phyloP scores from a whole-genome alignment of 352 stramenopile genomes.

The Globisporangium polare region DNA sequence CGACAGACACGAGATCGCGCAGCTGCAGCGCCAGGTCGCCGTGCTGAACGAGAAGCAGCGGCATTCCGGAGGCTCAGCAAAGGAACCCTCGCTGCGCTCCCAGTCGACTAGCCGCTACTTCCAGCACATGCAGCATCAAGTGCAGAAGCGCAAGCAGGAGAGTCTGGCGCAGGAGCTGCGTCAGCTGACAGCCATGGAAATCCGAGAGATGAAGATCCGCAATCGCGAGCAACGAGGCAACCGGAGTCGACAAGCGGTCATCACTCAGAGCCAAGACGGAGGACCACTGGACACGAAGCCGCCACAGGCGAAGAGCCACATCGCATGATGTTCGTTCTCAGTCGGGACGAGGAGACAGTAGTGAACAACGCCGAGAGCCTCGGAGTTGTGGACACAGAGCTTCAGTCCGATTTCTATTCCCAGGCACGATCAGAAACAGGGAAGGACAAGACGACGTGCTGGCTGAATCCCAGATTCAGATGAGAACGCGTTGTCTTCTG shows the following conservation, averaged over 20 bases:
- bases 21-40: constrained; percentile 27
- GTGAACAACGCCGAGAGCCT: no score
- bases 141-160: constrained; percentile 30
- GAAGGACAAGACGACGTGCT: neutral
- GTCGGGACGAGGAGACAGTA: neutral
- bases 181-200: constrained; percentile 31
- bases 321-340: neutral
- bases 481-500: no score
- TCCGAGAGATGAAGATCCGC: constrained; percentile 27
- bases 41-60: constrained; percentile 29
- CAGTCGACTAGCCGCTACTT: constrained; percentile 13
- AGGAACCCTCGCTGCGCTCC: constrained; percentile 3
- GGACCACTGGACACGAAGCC: neutral
- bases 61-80: neutral
- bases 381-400: neutral
- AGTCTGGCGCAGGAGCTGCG: constrained; percentile 30
- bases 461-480: neutral
- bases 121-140: constrained; percentile 21
- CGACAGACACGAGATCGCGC: constrained; percentile 20
- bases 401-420: neutral
- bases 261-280: neutral
- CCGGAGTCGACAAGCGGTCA: neutral
- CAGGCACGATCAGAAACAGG: neutral
- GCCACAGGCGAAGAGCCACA: neutral
- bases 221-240: constrained; percentile 12